Conservation (phyloP, 179 eudicot genomes). For the Gypsophila paniculata region DNA sequence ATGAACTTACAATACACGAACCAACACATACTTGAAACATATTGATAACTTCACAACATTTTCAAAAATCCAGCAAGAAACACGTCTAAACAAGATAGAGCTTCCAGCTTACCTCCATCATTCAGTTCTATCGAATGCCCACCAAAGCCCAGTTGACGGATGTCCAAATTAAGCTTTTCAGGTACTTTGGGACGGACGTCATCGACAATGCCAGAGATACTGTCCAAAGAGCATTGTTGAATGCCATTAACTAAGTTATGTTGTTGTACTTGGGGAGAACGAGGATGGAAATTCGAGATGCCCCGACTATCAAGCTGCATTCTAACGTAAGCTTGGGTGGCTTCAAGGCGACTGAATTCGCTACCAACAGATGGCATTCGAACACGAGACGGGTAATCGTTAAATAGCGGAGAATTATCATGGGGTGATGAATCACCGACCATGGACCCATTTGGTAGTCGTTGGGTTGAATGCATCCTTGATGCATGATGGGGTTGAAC, state of each 20-base stretch:
- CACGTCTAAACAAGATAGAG: slow-evolving; percentile 11
- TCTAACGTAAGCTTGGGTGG: slow-evolving; percentile 25
- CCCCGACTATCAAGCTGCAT: slow-evolving; percentile 28
- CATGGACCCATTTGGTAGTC: slow-evolving; percentile 24
- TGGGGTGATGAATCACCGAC: slow-evolving; percentile 23
- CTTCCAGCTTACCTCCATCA: slow-evolving; percentile 33
- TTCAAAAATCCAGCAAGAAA: not conserved
- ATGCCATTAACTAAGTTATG: slow-evolving; percentile 23
- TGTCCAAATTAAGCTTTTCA: slow-evolving; percentile 30
- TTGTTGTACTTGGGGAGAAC: slow-evolving; percentile 33
- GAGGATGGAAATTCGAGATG: slow-evolving; percentile 32
- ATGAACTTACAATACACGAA: no score
- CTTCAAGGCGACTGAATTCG: slow-evolving; percentile 31
- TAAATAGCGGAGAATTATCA: slow-evolving; percentile 26
- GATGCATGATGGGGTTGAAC: slow-evolving; percentile 30
- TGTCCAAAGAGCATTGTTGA: slow-evolving; percentile 29
- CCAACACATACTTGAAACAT: no score
- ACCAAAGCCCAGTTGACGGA: slow-evolving; percentile 34
- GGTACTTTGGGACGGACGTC: slow-evolving; percentile 26
- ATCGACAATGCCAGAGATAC: slow-evolving; percentile 24
- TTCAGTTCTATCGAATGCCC: slow-evolving; percentile 31
- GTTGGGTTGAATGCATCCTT: slow-evolving; percentile 20
- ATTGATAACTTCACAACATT: not conserved
- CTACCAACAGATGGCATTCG: slow-evolving; percentile 29
- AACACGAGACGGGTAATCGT: slow-evolving; percentile 31